Conservation (phyloP, 1,284 basidiomycete genomes). For the Tilletia walkeri region DNA sequence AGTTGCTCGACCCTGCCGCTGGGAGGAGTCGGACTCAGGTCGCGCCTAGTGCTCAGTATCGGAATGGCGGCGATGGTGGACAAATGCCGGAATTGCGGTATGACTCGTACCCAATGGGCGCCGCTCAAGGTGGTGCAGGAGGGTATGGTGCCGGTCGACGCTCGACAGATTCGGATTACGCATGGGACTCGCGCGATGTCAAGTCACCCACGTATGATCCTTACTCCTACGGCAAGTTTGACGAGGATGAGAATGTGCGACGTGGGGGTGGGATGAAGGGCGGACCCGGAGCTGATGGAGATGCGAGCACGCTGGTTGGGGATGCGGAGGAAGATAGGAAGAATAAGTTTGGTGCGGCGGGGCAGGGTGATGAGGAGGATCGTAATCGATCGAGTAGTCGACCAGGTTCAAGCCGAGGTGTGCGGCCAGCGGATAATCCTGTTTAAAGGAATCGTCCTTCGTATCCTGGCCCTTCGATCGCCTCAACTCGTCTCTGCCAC, state of each 20-base stretch:
- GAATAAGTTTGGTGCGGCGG: neutral
- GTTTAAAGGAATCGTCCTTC: neutral
- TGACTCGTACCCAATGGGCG: conserved; percentile 8
- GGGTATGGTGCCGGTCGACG: neutral
- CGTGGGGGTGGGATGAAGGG: neutral
- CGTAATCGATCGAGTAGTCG: neutral
- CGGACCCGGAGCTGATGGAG: neutral
- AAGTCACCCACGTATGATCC: conserved; percentile 13
- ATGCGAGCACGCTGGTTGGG: conserved; percentile 12
- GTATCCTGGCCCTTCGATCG: neutral
- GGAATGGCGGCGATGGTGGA: neutral
- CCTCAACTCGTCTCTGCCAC: neutral
- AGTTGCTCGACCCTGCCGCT: conserved; percentile 36
- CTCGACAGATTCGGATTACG: conserved; percentile 12
- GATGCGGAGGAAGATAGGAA: conserved; percentile 9
- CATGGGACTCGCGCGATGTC: conserved; percentile 16
- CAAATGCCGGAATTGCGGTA: conserved; percentile 5
- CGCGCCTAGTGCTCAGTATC: conserved; percentile 4
- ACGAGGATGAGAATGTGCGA: neutral
- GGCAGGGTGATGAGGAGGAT: neutral
- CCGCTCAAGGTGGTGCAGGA: neutral
- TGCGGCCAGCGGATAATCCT: neutral
- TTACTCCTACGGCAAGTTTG: conserved; percentile 2
- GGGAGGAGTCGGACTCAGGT: conserved; percentile 23
- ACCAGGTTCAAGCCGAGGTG: neutral